These are phyloP conservation scores for Evansstolkia leycettana DNA, from an alignment of 495 filamentous ascomycete species.

Conservation along the genomic window DNA sequence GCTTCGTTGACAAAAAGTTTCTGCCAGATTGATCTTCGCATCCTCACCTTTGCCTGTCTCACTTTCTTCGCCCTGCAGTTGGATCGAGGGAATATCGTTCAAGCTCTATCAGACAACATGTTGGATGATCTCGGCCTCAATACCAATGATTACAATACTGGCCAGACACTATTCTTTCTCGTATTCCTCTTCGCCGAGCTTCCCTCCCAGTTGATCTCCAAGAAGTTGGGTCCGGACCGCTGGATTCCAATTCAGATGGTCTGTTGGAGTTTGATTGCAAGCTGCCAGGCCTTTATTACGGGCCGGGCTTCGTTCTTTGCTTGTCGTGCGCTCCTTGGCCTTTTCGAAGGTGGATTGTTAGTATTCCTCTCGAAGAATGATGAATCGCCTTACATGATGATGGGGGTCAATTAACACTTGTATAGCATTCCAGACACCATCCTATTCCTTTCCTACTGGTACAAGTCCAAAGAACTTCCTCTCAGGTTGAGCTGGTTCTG, in stretches of 20 bases:
- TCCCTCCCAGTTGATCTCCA: slow-evolving; percentile 61
- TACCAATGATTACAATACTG: slow-evolving; percentile 70
- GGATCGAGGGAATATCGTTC: slow-evolving; percentile 62
- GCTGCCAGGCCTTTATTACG: slow-evolving; percentile 51
- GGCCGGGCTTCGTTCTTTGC: slow-evolving; percentile 50
- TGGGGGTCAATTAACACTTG: neutral
- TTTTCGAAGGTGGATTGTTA: slow-evolving; percentile 65
- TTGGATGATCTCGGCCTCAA: slow-evolving; percentile 45
- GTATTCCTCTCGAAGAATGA: slow-evolving; percentile 6
- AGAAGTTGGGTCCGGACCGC: slow-evolving; percentile 65
- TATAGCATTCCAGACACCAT: slow-evolving; percentile 35
- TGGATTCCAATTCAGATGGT: slow-evolving; percentile 83
- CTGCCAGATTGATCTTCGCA: slow-evolving; percentile 38
- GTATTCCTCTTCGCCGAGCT: slow-evolving; percentile 57
- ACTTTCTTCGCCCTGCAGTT: slow-evolving; percentile 80
- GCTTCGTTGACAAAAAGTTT: slow-evolving; percentile 1
- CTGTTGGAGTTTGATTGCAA: slow-evolving; percentile 61
- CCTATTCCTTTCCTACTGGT: slow-evolving; percentile 69
- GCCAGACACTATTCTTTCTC: slow-evolving; percentile 60
- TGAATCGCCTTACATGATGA: neutral
- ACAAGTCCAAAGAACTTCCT: slow-evolving; percentile 56
- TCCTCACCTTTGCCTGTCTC: slow-evolving; percentile 55
- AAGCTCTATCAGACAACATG: slow-evolving; percentile 63
- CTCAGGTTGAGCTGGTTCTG: slow-evolving; percentile 58
- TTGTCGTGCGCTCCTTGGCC: slow-evolving; percentile 52